Evolutionary conservation across 495 filamentous ascomycete genomes (phyloP).

Genomic region (Aspergillus panamensis): DNA sequence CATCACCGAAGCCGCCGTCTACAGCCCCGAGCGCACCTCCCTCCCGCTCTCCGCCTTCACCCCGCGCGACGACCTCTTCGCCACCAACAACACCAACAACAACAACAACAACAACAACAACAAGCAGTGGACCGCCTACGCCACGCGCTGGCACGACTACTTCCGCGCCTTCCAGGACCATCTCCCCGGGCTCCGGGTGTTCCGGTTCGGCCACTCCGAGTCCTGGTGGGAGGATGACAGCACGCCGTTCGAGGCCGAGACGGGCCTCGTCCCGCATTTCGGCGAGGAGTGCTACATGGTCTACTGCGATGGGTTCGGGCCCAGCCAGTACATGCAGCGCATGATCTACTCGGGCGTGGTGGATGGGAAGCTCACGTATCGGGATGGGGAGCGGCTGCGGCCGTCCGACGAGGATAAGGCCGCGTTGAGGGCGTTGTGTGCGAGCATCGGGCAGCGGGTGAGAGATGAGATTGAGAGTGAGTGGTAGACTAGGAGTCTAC

Average conservation of each 20-base stretch:
- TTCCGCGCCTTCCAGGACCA: slow-evolving; percentile 18
- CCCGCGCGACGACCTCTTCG: not conserved
- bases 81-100: too few relatives aligned
- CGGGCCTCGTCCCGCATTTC: slow-evolving; percentile 8
- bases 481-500: not conserved
- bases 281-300: slow-evolving; percentile 16
- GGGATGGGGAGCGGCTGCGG: not conserved
- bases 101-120: too few relatives aligned
- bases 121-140: slow-evolving; percentile 9
- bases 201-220: slow-evolving; percentile 18
- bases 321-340: slow-evolving; percentile 12
- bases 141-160: slow-evolving; percentile 24
- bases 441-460: not conserved
- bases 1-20: slow-evolving; percentile 12
- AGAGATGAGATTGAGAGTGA: not conserved
- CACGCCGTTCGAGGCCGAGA: slow-evolving; percentile 21
- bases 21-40: not conserved
- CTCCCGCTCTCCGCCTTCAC: not conserved
- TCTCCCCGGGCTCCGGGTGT: slow-evolving; percentile 16
- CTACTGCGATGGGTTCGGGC: slow-evolving; percentile 12
- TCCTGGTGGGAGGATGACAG: not conserved
- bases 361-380: not conserved
- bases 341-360: slow-evolving; percentile 1
- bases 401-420: slow-evolving; percentile 2
- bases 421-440: slow-evolving; percentile 2